Conservation (phyloP, 306 rosid genomes). For the Mucuna pruriens region DNA sequence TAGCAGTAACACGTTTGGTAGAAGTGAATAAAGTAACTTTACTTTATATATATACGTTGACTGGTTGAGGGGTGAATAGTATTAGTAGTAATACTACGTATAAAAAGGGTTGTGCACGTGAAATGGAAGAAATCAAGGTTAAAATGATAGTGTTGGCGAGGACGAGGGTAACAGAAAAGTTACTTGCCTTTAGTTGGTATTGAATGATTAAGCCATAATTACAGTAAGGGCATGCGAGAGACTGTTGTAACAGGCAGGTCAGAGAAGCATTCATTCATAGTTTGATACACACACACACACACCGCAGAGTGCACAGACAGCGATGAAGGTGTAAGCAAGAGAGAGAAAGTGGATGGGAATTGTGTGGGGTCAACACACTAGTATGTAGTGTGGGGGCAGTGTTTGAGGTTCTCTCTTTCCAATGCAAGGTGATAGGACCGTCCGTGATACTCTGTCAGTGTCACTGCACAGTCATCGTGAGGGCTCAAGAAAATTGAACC, state of each 20-base stretch:
- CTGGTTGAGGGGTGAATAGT: background rate
- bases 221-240: slow-evolving; percentile 43
- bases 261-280: slow-evolving; percentile 28
- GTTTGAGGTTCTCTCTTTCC: slow-evolving; percentile 45
- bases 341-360: background rate
- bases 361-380: slow-evolving; percentile 36
- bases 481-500: slow-evolving; percentile 34
- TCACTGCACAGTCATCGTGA: background rate
- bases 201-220: slow-evolving; percentile 71
- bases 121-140: slow-evolving; percentile 6
- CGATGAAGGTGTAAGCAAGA: background rate
- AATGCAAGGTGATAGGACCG: slow-evolving; percentile 59
- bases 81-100: background rate
- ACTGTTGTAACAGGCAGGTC: slow-evolving; percentile 13
- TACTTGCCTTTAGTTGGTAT: slow-evolving; percentile 28
- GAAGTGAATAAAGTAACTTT: background rate
- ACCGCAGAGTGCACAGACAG: background rate
- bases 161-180: slow-evolving; percentile 47
- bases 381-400: slow-evolving; percentile 7
- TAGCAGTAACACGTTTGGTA: background rate
- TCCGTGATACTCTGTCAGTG: slow-evolving; percentile 64
- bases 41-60: background rate
- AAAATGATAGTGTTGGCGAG: slow-evolving; percentile 7
- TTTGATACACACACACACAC: too few species aligned
- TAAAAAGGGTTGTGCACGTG: background rate